Evolutionary conservation across 73 alveolate genomes (phyloP), one percentile per base, ranked within the genome.

Genomic region (Strombidium stylifer): DNA sequence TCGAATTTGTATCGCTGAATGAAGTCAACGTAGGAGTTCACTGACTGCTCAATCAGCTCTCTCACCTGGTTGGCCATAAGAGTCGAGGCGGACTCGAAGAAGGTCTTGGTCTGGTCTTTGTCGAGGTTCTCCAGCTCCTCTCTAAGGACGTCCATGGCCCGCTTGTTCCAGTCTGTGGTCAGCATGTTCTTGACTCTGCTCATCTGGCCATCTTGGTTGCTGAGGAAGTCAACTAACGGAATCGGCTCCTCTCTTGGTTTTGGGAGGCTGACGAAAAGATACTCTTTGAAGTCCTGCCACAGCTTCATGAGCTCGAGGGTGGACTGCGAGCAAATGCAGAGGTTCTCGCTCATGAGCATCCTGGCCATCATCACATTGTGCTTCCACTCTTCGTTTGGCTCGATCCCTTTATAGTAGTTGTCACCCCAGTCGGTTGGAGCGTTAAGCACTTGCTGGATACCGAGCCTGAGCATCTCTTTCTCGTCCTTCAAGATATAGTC

Each of bases 351-450:
- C 90, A 91, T 91, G 18, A 86, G 87, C 92, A 87, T 82, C 71
- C 96, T 69, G 2, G 98, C 98, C 89, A 82, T 91, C 94, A 87
- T 91, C 21, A 91, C 96, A 53, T 87, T 85, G 54, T 87, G 90
- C 57, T 91, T 89, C 98, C 98, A 91, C 45, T 91, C 98, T 23
- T 71, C 93, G 39, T 77, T 83, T 4, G 94, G 94, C 39, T 86
- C 96, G 23, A 91, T 82, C 11, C 96, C 95, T 50, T 66, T 87
- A 68, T 82, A 91, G 60, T 42, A 72, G 61, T 85, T 82, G 15
- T 73, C 87, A 21, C 98, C 98, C 86, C 89, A 91, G 55, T 91
- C 98, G 37, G 85, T 75, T 0, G 93, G 91, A 25, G 74, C 71
- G 65, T 91, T 85, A 45, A 80, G 86, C 21, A 86, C 89, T 36